These are phyloP conservation scores for Trametes sp. DNA, from an alignment of 1,284 basidiomycete species.

Conservation along the genomic window DNA sequence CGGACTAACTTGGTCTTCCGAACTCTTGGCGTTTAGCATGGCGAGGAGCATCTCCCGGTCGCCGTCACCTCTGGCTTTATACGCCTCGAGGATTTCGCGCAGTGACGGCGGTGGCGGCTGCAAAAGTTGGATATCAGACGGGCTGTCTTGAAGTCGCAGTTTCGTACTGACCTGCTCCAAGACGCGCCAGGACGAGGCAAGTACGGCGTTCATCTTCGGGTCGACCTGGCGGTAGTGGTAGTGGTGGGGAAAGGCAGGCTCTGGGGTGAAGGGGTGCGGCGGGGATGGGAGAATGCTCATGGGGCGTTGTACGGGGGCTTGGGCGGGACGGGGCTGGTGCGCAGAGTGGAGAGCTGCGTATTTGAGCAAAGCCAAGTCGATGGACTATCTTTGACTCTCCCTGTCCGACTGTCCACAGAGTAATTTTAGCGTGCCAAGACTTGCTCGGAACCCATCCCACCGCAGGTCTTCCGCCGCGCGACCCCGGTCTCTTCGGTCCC, in stretches of 20 bases:
- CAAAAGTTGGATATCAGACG: neutral
- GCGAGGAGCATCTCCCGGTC: slow-evolving; percentile 89
- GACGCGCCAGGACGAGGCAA: slow-evolving; percentile 54
- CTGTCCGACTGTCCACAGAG: slow-evolving; percentile 34
- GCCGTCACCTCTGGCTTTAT: slow-evolving; percentile 83
- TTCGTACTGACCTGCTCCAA: slow-evolving; percentile 54
- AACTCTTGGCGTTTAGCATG: slow-evolving; percentile 88
- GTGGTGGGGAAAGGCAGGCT: slow-evolving; percentile 36
- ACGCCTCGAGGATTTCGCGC: slow-evolving; percentile 85
- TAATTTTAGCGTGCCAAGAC: slow-evolving; percentile 46
- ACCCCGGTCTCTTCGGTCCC: slow-evolving; percentile 7
- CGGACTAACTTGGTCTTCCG: slow-evolving; percentile 81
- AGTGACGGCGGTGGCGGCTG: slow-evolving; percentile 80
- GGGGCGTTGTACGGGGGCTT: slow-evolving; percentile 25
- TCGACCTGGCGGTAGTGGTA: slow-evolving; percentile 34
- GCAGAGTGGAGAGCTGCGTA: slow-evolving; percentile 34
- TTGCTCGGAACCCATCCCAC: slow-evolving; percentile 35
- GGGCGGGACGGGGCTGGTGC: slow-evolving; percentile 27
- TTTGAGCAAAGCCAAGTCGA: slow-evolving; percentile 45
- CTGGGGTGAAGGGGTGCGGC: slow-evolving; percentile 36
- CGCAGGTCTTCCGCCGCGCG: slow-evolving; percentile 23
- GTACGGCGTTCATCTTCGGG: slow-evolving; percentile 42
- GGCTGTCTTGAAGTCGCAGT: slow-evolving; percentile 30
- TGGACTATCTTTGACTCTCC: slow-evolving; percentile 43
- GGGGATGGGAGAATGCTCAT: slow-evolving; percentile 39